Evolutionary conservation across 257 asterid genomes (phyloP), one percentile per base, ranked within the genome.

Genomic region (Mentha longifolia): DNA sequence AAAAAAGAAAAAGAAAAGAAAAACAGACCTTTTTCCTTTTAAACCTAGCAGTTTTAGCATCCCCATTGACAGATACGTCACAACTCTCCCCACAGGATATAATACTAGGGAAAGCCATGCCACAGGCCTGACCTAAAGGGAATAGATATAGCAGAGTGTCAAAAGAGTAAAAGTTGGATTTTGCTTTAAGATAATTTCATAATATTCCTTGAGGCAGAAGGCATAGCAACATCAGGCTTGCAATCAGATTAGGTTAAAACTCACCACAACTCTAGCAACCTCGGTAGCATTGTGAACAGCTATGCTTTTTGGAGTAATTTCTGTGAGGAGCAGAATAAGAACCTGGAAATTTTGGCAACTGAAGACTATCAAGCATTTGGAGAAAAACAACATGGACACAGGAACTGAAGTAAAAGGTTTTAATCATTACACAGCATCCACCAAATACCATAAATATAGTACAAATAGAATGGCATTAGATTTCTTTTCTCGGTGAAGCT

Each of bases 271-370:
- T 73, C 91, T 92, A 41, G 93, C 99, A 58, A 92, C 98, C 77
- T 95, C 98, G 0, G 98, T 85, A 72, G 99, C 97, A 89, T 95
- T 89, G 80, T 95, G 98, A 76, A 95, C 99, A 70, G 99, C 99
- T 70, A 95, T 79, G 80, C 99, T 95, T 83, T 95, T 95, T 33
- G 99, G 99, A 72, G 99, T 95, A 68, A 95, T 95, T 85, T 95
- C 99, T 25, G 99, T 95, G 71, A 95, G 98, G 50, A 95, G 99
- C 84, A 95, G 85, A 82, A 95, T 78, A 31, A 88, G 87, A 78
- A 95, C 98, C 99, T 95, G 89, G 74, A 51, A 77, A 68, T 54
- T 61, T 55, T 66, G 64, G 66, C 67, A 69, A 72, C 16, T 62
- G 72, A 75, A 71, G 37, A 49, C 56, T 39, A 70, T 50, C 42